phyloP scores from a whole-genome alignment of 169 alveolate species.

The Eimeria maxima region DNA sequence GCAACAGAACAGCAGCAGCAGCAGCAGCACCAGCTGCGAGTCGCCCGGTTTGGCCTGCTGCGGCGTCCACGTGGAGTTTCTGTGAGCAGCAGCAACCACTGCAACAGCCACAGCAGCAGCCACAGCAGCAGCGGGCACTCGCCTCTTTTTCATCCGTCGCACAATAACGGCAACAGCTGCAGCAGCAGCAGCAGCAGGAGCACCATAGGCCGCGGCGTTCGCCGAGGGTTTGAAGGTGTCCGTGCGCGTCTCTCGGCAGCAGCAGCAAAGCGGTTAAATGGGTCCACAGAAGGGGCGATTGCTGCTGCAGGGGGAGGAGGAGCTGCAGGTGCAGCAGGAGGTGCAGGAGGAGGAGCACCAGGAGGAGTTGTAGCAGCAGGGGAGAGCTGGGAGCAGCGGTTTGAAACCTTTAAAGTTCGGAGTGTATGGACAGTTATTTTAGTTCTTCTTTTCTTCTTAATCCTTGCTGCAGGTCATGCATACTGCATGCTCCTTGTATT shows the following conservation, averaged over 20 bases:
- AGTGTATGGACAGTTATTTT: constrained; percentile 90
- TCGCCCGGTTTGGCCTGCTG: not conserved
- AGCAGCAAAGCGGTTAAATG: not conserved
- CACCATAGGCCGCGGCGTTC: no score
- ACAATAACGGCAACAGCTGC: not conserved
- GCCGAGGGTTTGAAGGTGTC: not conserved
- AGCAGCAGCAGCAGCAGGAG: constrained; percentile 10
- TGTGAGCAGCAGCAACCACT: constrained; percentile 23
- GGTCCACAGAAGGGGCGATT: not conserved
- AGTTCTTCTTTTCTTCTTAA: constrained; percentile 86
- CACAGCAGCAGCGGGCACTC: constrained; percentile 22
- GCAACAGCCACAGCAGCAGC: constrained; percentile 51
- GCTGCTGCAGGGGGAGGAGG: not conserved
- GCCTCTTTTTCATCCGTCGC: no score
- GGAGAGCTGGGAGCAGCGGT: constrained; percentile 36
- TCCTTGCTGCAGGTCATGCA: constrained; percentile 95
- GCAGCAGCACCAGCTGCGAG: not conserved
- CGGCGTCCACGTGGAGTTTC: constrained; percentile 19
- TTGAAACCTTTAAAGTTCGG: constrained; percentile 77
- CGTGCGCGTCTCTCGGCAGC: not conserved
- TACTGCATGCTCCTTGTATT: constrained; percentile 93
- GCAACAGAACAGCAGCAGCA: constrained; percentile 60
- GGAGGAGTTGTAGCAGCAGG: constrained; percentile 58
- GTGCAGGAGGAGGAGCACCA: not conserved
- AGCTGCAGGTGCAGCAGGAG: not conserved